These are phyloP conservation scores for Wallacemonas sp. DNA, from an alignment of 208 protist species.

Conservation along the genomic window DNA sequence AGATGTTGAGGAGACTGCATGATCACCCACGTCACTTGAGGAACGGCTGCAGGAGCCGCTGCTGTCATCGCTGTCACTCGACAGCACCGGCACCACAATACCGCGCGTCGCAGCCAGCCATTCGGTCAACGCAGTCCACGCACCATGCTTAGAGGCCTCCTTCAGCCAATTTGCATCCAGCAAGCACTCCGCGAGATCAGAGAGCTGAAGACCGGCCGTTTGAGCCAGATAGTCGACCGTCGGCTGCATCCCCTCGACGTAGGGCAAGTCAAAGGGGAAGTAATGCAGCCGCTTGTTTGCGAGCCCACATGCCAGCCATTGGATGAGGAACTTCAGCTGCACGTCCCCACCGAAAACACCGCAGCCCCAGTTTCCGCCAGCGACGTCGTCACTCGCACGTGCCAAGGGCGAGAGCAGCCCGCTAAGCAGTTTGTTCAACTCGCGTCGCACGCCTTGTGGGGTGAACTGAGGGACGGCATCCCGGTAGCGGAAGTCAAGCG, in stretches of 20 bases:
- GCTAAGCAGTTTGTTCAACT: slow-evolving; percentile 27
- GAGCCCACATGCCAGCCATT: slow-evolving; percentile 51
- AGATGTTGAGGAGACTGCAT: too few species aligned
- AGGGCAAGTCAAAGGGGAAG: slow-evolving; percentile 35
- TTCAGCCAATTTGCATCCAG: not conserved
- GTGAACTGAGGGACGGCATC: slow-evolving; percentile 17
- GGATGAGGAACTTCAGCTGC: slow-evolving; percentile 65
- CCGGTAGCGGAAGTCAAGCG: slow-evolving; percentile 31
- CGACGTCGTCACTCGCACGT: slow-evolving; percentile 8
- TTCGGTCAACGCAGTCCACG: not conserved
- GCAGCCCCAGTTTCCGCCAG: slow-evolving; percentile 82
- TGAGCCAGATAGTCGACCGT: not conserved
- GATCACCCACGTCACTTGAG: too few species aligned
- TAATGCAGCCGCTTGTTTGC: slow-evolving; percentile 32
- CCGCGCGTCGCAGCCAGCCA: not conserved
- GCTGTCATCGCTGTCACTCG: slow-evolving; percentile 7
- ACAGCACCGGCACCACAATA: not conserved
- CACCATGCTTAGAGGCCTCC: not conserved
- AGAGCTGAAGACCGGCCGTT: not conserved
- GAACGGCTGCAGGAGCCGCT: too few species aligned
- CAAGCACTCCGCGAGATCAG: not conserved
- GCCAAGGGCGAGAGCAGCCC: slow-evolving; percentile 3
- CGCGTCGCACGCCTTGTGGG: slow-evolving; percentile 13
- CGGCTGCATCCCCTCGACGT: slow-evolving; percentile 7
- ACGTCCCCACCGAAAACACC: slow-evolving; percentile 74